phyloP scores from a whole-genome alignment of 2,329 filamentous ascomycete genomes.

The Claviceps humidiphila region DNA sequence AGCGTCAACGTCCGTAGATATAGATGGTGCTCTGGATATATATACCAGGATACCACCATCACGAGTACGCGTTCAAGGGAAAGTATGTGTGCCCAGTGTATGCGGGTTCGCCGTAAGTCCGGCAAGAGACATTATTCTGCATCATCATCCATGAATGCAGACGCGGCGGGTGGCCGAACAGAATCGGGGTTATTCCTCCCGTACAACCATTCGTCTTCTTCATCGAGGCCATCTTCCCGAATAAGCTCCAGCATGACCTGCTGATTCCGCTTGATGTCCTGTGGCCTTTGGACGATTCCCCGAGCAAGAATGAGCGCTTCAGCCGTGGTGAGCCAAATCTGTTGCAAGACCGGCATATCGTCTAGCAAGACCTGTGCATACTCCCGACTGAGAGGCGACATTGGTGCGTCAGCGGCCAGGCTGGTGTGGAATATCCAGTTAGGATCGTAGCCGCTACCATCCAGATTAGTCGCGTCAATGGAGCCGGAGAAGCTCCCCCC shows the following conservation, averaged over 20 bases:
- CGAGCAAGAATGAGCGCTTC: conserved; percentile 48
- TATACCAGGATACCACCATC: not conserved
- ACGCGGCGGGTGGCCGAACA: conserved; percentile 35
- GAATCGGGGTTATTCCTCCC: conserved; percentile 39
- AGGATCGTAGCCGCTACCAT: conserved; percentile 14
- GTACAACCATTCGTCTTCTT: conserved; percentile 52
- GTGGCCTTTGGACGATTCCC: conserved; percentile 41
- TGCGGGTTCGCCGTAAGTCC: too few species aligned
- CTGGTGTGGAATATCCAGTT: conserved; percentile 45
- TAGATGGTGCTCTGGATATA: not conserved
- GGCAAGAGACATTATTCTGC: conserved; percentile 16
- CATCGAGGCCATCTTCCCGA: conserved; percentile 43
- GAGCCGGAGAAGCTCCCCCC: conserved; percentile 18
- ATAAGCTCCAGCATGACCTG: conserved; percentile 52
- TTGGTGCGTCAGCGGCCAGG: conserved; percentile 47
- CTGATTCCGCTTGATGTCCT: conserved; percentile 50
- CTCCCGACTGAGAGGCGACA: conserved; percentile 39
- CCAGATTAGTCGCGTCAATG: conserved; percentile 17
- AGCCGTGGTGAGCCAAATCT: conserved; percentile 50
- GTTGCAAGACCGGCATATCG: conserved; percentile 44
- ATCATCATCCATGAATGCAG: conserved; percentile 36
- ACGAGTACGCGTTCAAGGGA: not conserved
- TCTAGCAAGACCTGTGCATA: conserved; percentile 35
- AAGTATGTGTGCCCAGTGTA: too few species aligned
- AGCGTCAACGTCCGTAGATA: conserved; percentile 6